Evolutionary conservation across 2,329 filamentous ascomycete genomes (phyloP).

Genomic region (Epichloe sibirici): DNA sequence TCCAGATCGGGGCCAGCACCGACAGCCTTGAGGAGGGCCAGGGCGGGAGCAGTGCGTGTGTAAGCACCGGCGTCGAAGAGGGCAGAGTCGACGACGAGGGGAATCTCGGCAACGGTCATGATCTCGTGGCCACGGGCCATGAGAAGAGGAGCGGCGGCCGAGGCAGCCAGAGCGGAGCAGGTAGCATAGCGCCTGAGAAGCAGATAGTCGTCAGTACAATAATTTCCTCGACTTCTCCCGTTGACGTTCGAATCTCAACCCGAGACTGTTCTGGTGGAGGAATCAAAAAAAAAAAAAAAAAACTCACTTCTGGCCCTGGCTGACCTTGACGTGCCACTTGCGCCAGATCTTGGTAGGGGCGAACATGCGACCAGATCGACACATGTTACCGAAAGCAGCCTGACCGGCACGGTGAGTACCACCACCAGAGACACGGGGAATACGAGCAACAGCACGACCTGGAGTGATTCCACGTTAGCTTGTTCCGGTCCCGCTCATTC

Average conservation of each 20-base stretch:
- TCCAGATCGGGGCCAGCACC: slow-evolving; percentile 83
- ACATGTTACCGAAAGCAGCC: slow-evolving; percentile 99
- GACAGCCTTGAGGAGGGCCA: slow-evolving; percentile 78
- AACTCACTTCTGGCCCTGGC: slow-evolving; percentile 87
- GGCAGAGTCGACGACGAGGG: slow-evolving; percentile 86
- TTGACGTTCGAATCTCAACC: not conserved
- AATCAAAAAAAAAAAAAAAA: not conserved
- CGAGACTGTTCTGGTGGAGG: not conserved
- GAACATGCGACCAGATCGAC: slow-evolving; percentile 99
- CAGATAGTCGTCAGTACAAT: not conserved
- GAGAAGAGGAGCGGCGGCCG: slow-evolving; percentile 86
- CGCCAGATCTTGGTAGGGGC: slow-evolving; percentile 99
- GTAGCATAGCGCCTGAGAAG: slow-evolving; percentile 77
- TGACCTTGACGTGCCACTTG: slow-evolving; percentile 99
- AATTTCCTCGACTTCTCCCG: slow-evolving; percentile 4
- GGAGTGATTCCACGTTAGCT: slow-evolving; percentile 7
- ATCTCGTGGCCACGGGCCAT: slow-evolving; percentile 96
- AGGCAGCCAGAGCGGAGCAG: slow-evolving; percentile 92
- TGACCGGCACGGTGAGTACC: slow-evolving; percentile 99
- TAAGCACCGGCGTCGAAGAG: slow-evolving; percentile 70
- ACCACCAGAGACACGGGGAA: slow-evolving; percentile 99
- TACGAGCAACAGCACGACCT: slow-evolving; percentile 99
- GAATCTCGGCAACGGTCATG: slow-evolving; percentile 85
- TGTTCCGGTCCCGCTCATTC: not conserved
- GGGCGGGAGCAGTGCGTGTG: slow-evolving; percentile 78